phyloP scores from a whole-genome alignment of 768 basidiomycete species.

The Naganishia friedmannii region DNA sequence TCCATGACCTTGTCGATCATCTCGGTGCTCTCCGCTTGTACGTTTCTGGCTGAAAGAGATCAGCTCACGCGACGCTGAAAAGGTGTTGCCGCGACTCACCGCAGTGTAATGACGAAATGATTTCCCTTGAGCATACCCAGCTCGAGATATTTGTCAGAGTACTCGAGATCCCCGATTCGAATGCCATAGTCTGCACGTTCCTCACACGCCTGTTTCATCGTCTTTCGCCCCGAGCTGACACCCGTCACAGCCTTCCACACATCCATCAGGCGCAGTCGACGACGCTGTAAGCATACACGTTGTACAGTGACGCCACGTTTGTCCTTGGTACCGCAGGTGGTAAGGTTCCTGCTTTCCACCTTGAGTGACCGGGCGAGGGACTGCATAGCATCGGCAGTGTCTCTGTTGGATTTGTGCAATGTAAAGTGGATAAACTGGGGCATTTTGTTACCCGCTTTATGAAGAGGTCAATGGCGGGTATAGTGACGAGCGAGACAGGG shows the following conservation, averaged over 20 bases:
- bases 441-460: slow-evolving; percentile 24
- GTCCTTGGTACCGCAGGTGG: slow-evolving; percentile 94
- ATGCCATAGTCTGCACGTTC: slow-evolving; percentile 85
- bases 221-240: slow-evolving; percentile 59
- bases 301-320: slow-evolving; percentile 96
- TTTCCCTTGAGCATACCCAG: slow-evolving; percentile 97
- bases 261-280: slow-evolving; percentile 63
- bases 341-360: slow-evolving; percentile 72
- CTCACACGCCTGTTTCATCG: slow-evolving; percentile 60
- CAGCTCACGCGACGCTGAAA: neutral
- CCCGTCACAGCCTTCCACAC: slow-evolving; percentile 81
- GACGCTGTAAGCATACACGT: slow-evolving; percentile 59
- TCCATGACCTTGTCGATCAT: slow-evolving; percentile 71
- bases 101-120: slow-evolving; percentile 85
- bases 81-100: slow-evolving; percentile 58
- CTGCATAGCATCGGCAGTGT: slow-evolving; percentile 88
- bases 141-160: slow-evolving; percentile 76
- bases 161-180: slow-evolving; percentile 80
- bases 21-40: slow-evolving; percentile 71
- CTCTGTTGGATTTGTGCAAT: slow-evolving; percentile 93
- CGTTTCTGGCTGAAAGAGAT: slow-evolving; percentile 61
- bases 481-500: neutral
- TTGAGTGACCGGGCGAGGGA: slow-evolving; percentile 76
- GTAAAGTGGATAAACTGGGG: slow-evolving; percentile 90
- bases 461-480: neutral